Evolutionary conservation across 2,329 filamentous ascomycete species (phyloP).

Genomic region (Epicoccum sorghinum): DNA sequence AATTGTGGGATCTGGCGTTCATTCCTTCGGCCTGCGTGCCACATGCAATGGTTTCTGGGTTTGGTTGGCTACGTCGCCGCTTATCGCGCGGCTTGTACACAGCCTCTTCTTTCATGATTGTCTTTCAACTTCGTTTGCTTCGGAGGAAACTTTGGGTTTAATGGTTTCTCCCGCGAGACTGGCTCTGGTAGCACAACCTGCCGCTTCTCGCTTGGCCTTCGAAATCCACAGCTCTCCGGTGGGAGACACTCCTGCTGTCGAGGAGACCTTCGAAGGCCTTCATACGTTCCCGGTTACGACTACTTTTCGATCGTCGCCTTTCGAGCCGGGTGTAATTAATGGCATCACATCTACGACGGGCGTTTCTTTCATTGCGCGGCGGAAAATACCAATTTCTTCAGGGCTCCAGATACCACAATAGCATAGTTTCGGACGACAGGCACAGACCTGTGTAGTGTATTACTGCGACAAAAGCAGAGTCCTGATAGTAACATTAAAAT

Average conservation of each 20-base stretch:
- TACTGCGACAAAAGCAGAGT: slow-evolving; percentile 30
- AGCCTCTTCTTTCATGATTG: slow-evolving; percentile 35
- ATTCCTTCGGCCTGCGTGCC: slow-evolving; percentile 28
- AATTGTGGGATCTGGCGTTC: slow-evolving; percentile 44
- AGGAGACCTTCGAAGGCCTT: slow-evolving; percentile 20
- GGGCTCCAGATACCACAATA: slow-evolving; percentile 31
- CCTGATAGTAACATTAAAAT: slow-evolving; percentile 33
- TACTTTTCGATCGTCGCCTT: slow-evolving; percentile 36
- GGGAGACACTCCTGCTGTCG: slow-evolving; percentile 2
- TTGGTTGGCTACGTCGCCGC: slow-evolving; percentile 22
- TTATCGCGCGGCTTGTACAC: slow-evolving; percentile 14
- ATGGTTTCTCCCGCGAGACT: slow-evolving; percentile 38
- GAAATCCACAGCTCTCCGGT: slow-evolving; percentile 7
- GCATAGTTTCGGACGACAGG: slow-evolving; percentile 30
- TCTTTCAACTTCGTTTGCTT: slow-evolving; percentile 30
- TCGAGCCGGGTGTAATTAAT: slow-evolving; percentile 47
- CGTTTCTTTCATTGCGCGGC: slow-evolving; percentile 32
- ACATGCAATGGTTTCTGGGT: slow-evolving; percentile 27
- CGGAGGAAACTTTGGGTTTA: slow-evolving; percentile 33
- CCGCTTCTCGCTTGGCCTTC: slow-evolving; percentile 24
- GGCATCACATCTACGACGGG: slow-evolving; percentile 43
- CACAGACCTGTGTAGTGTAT: slow-evolving; percentile 28
- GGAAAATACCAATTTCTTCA: slow-evolving; percentile 34
- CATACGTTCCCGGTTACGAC: slow-evolving; percentile 34
- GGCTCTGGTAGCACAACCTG: slow-evolving; percentile 24